Conservation (phyloP, 805 yeast species). For the Kluyveromyces lactis region DNA sequence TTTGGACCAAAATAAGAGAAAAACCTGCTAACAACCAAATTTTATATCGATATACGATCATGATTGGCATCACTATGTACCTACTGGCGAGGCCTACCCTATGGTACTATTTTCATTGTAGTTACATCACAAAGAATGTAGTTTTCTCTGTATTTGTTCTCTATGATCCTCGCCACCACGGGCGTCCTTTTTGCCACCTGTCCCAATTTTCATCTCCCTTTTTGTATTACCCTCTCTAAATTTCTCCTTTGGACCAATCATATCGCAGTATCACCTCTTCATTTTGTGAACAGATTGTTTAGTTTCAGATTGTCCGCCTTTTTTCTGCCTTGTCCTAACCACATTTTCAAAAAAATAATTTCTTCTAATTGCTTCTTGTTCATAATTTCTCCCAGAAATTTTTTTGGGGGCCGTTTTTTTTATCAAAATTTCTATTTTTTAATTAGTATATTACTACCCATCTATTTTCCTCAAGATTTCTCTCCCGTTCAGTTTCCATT, state of each 20-base stretch:
- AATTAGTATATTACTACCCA: no score
- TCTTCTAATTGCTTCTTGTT: no score
- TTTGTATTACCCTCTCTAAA: slow-evolving; percentile 12
- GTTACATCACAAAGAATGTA: not conserved
- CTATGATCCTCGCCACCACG: not conserved
- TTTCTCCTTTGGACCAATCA: slow-evolving; percentile 17
- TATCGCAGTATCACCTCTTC: slow-evolving; percentile 4
- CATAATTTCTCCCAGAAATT: not conserved
- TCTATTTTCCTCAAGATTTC: not conserved
- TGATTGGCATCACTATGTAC: no score
- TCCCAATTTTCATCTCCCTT: not conserved
- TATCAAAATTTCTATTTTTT: no score
- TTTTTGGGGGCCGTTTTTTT: no score
- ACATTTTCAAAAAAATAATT: slow-evolving; percentile 15
- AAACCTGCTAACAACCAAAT: no score
- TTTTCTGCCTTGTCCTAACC: slow-evolving; percentile 18
- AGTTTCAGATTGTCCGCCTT: slow-evolving; percentile 12
- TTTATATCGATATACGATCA: no score
- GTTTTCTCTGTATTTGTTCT: not conserved
- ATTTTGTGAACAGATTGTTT: slow-evolving; percentile 9
- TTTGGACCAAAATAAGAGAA: no score
- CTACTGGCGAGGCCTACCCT: no score
- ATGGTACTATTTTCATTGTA: not conserved
- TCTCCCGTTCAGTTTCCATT: not conserved
- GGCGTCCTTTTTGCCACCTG: slow-evolving; percentile 1